Conservation (phyloP, 2,329 filamentous ascomycete species). For the Juglanconis juglandina region DNA sequence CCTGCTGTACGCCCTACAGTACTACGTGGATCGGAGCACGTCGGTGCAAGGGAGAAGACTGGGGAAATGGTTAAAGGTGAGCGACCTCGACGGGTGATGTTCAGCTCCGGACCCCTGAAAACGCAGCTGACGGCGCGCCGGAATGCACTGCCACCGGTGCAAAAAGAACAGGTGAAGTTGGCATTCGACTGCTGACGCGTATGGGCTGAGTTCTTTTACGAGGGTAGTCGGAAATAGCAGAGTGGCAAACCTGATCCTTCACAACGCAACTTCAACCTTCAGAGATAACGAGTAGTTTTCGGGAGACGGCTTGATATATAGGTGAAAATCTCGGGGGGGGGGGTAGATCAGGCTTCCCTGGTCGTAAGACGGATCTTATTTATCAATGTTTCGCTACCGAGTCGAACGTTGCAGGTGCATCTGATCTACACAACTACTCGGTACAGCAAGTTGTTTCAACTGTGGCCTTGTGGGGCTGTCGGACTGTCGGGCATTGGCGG, state of each 20-base stretch:
- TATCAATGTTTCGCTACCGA: not conserved
- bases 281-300: too few species aligned
- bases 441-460: conserved; percentile 3
- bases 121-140: not conserved
- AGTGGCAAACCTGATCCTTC: not conserved
- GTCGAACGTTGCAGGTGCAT: conserved; percentile 4
- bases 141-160: not conserved
- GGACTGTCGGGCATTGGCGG: not conserved
- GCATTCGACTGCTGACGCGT: conserved; percentile 11
- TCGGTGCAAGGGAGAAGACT: too few species aligned
- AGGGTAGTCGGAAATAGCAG: not conserved
- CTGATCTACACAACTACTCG: not conserved
- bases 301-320: too few species aligned
- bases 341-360: not conserved
- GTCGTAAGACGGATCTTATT: not conserved
- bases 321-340: not conserved
- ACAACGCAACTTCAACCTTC: not conserved
- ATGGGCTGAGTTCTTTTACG: not conserved
- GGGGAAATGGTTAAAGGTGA: too few species aligned
- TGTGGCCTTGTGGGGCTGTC: not conserved
- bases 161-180: not conserved
- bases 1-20: too few species aligned
- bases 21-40: too few species aligned
- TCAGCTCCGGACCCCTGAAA: not conserved
- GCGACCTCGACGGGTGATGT: too few species aligned